These are phyloP conservation scores for Turnera subulata DNA, from an alignment of 345 rosid genomes.

Conservation along the genomic window DNA sequence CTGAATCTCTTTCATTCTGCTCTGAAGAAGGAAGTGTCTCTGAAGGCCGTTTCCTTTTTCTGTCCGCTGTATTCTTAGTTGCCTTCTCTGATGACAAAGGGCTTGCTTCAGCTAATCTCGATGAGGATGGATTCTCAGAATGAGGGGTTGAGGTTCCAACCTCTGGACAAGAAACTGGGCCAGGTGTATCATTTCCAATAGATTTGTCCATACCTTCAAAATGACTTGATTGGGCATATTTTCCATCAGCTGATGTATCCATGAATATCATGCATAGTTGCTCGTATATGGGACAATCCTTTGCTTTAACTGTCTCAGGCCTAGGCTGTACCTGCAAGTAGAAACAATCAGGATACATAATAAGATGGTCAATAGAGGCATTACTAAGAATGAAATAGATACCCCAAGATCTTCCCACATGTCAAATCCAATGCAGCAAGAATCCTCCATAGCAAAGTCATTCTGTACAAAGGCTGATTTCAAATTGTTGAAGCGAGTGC, in stretches of 20 bases:
- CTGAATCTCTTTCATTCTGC: constrained; percentile 34
- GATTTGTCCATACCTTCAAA: constrained; percentile 66
- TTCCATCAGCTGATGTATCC: constrained; percentile 62
- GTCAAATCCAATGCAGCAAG: constrained; percentile 62
- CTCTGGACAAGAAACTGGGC: constrained; percentile 21
- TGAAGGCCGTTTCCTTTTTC: constrained; percentile 45
- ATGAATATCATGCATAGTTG: constrained; percentile 68
- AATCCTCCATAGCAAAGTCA: constrained; percentile 50
- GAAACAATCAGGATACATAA: constrained; percentile 14
- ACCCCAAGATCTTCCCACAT: constrained; percentile 81
- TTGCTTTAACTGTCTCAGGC: constrained; percentile 47
- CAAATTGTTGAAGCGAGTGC: constrained; percentile 56
- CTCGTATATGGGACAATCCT: constrained; percentile 70
- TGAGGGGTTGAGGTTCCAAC: constrained; percentile 24
- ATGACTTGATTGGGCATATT: constrained; percentile 88
- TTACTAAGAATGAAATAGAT: constrained; percentile 8
- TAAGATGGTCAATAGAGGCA: background rate
- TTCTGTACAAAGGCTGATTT: constrained; percentile 52
- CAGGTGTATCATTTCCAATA: constrained; percentile 24
- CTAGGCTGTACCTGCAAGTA: constrained; percentile 49
- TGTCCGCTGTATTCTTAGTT: constrained; percentile 26
- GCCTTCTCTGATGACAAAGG: constrained; percentile 20
- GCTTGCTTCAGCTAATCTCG: constrained; percentile 21
- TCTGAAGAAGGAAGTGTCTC: constrained; percentile 27
- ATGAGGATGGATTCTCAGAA: constrained; percentile 31